phyloP scores from a whole-genome alignment of 139 green algal genomes.

The Chlorella vulgaris region DNA sequence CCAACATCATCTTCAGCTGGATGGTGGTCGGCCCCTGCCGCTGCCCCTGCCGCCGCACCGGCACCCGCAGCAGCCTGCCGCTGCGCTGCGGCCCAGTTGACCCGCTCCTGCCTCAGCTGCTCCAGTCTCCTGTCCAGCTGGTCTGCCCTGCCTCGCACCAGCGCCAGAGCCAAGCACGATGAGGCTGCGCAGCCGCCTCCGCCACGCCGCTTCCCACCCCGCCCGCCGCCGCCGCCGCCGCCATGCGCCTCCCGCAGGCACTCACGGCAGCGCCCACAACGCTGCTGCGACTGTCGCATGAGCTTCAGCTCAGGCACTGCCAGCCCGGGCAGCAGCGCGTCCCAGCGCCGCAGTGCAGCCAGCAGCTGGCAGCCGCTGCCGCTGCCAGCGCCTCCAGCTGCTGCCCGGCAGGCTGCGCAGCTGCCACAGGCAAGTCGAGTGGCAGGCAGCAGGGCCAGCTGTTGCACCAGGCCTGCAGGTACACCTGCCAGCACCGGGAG shows the following conservation, averaged over 20 bases:
- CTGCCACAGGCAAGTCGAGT: not conserved
- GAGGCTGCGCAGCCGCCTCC: not conserved
- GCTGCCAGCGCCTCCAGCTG: not conserved
- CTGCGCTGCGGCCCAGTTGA: not conserved
- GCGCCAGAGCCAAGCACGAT: constrained; percentile 8
- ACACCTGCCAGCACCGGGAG: constrained; percentile 7
- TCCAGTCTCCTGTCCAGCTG: not conserved
- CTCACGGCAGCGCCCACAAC: constrained; percentile 4
- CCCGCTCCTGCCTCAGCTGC: constrained; percentile 6
- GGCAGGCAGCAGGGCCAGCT: constrained; percentile 17
- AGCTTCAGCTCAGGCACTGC: not conserved
- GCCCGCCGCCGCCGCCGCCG: not conserved
- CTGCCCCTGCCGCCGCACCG: not conserved
- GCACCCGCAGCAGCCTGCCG: not conserved
- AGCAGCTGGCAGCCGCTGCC: constrained; percentile 1
- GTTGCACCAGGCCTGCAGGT: constrained; percentile 13
- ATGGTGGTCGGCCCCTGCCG: not conserved
- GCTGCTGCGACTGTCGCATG: not conserved
- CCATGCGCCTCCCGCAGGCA: constrained; percentile 2
- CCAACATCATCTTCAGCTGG: not conserved
- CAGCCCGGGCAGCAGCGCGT: constrained; percentile 22
- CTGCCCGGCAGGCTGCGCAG: constrained; percentile 12
- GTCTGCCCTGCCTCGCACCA: not conserved
- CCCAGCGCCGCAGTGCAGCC: constrained; percentile 19
- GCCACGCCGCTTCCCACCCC: not conserved